Conservation (phyloP, 257 asterid species). For the Nicotiana noctiflora region DNA sequence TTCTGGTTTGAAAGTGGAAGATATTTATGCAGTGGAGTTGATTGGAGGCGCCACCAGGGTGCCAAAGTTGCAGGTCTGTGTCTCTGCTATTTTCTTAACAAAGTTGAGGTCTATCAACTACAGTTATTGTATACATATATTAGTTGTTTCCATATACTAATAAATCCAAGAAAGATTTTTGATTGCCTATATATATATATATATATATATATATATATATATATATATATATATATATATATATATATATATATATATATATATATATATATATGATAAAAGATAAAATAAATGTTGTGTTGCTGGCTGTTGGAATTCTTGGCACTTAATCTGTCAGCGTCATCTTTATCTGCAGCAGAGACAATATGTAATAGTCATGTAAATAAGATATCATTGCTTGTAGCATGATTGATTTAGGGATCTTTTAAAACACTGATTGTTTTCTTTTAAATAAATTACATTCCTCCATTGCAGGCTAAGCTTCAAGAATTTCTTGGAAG, state of each 20-base stretch:
- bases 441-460: slow-evolving; percentile 4
- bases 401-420: neutral
- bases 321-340: neutral
- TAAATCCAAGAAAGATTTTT: neutral
- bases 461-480: slow-evolving; percentile 53
- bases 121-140: neutral
- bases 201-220: no score
- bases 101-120: slow-evolving; percentile 3
- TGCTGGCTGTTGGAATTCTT: neutral
- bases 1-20: slow-evolving; percentile 70
- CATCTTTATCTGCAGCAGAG: neutral
- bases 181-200: neutral
- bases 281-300: neutral
- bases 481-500: slow-evolving; percentile 95
- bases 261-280: no score
- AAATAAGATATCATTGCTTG: neutral
- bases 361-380: neutral
- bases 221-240: no score
- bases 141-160: neutral
- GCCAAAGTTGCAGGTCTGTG: slow-evolving; percentile 87
- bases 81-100: neutral
- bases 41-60: slow-evolving; percentile 99
- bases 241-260: no score
- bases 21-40: slow-evolving; percentile 88
- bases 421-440: slow-evolving; percentile 3